These are phyloP conservation scores for Sclerospora graminicola DNA, from an alignment of 352 stramenopile genomes.

Conservation along the genomic window DNA sequence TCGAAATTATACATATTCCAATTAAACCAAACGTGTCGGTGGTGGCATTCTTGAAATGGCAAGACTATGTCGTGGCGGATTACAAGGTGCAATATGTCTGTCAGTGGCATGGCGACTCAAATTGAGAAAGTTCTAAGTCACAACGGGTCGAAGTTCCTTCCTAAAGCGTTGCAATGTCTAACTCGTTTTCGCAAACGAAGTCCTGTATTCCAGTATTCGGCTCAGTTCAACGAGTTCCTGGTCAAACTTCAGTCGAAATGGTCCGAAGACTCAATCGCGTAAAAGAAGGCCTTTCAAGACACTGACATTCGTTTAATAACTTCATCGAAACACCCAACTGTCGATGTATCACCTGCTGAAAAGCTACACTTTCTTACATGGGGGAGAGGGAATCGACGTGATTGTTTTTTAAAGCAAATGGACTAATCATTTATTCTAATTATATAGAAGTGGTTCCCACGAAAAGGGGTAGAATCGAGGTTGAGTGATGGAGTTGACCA, in stretches of 20 bases:
- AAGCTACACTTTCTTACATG: conserved; percentile 47
- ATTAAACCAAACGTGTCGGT: too few species aligned
- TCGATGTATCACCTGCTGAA: conserved; percentile 37
- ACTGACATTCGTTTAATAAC: conserved; percentile 51
- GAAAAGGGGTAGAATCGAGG: too few species aligned
- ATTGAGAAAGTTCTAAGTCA: conserved; percentile 55
- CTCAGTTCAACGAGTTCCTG: conserved; percentile 69
- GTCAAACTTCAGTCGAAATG: conserved; percentile 36
- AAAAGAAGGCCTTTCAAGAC: conserved; percentile 42
- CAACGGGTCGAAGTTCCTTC: conserved; percentile 35
- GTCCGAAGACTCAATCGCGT: conserved; percentile 35
- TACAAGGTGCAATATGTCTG: too few species aligned
- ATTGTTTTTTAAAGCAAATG: too few species aligned
- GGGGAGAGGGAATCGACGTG: conserved; percentile 41
- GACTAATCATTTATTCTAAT: too few species aligned
- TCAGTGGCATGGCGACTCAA: conserved; percentile 58
- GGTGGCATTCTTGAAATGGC: too few species aligned
- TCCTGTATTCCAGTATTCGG: conserved; percentile 57
- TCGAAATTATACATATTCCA: too few species aligned
- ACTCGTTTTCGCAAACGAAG: conserved; percentile 61
- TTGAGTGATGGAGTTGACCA: too few species aligned
- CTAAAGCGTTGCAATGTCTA: conserved; percentile 63
- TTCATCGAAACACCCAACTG: conserved; percentile 40
- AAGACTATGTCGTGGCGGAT: too few species aligned
- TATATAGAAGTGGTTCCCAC: too few species aligned